Evolutionary conservation across 495 filamentous ascomycete species (phyloP).

Genomic region (Rhizodiscina lignyota): DNA sequence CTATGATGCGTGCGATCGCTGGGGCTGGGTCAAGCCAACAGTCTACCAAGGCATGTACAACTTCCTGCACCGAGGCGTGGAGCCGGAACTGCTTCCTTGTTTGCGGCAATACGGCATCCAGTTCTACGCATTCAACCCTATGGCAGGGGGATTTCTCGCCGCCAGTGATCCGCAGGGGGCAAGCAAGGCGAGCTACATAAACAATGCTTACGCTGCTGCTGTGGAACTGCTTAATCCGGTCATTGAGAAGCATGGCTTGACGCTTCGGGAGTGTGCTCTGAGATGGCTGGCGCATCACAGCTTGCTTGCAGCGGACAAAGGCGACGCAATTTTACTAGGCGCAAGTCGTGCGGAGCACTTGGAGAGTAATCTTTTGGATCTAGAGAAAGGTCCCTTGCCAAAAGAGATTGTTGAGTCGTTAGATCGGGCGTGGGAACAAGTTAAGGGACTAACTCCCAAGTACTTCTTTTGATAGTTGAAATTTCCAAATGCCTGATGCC

Average conservation of each 20-base stretch:
- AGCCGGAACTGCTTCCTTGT: conserved; percentile 22
- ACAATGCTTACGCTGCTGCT: too few relatives aligned
- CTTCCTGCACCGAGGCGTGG: conserved; percentile 24
- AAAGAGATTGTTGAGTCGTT: conserved; percentile 24
- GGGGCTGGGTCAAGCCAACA: conserved; percentile 26
- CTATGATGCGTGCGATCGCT: conserved; percentile 21
- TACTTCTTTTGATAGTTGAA: too few relatives aligned
- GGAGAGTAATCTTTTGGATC: conserved; percentile 27
- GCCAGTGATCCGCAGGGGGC: conserved; percentile 13
- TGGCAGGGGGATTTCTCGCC: conserved; percentile 22
- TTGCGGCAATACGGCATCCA: conserved; percentile 17
- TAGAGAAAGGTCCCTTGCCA: conserved; percentile 32
- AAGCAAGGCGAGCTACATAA: conserved; percentile 25
- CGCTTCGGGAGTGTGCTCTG: conserved; percentile 23
- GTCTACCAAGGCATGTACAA: conserved; percentile 39
- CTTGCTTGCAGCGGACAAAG: conserved; percentile 25
- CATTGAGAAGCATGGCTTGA: conserved; percentile 28
- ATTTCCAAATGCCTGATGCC: too few relatives aligned
- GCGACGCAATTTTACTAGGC: conserved; percentile 38
- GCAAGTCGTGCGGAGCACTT: conserved; percentile 31
- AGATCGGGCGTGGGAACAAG: conserved; percentile 34
- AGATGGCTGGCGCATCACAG: conserved; percentile 43
- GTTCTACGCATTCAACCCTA: conserved; percentile 23
- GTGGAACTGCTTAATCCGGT: conserved; percentile 22
- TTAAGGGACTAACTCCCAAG: too few relatives aligned